These are phyloP conservation scores for Flaveria brownii DNA, from an alignment of 129 eudicot species.

Conservation along the genomic window DNA sequence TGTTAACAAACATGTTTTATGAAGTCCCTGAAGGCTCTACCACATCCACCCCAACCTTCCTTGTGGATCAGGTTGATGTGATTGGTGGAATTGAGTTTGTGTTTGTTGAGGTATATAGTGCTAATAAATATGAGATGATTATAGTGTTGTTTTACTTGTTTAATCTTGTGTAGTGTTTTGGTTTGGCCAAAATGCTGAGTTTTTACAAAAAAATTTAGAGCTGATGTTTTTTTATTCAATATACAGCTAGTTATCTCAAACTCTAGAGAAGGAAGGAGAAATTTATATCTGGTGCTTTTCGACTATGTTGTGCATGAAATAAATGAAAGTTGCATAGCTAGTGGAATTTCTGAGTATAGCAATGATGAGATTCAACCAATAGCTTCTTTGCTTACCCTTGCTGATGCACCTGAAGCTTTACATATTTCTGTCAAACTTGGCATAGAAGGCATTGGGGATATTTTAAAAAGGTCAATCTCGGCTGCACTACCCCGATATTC, in stretches of 20 bases:
- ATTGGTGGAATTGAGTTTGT: conserved; percentile 96
- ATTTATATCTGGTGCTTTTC: conserved; percentile 82
- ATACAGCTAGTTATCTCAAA: conserved; percentile 79
- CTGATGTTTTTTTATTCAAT: conserved; percentile 15
- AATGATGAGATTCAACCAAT: conserved; percentile 81
- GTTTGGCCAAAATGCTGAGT: conserved; percentile 11
- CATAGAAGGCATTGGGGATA: conserved; percentile 82
- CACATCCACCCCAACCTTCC: conserved; percentile 55
- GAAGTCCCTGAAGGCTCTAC: conserved; percentile 57
- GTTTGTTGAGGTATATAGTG: conserved; percentile 68
- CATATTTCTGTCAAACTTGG: conserved; percentile 92
- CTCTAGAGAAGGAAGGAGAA: conserved; percentile 91
- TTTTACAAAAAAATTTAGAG: not conserved
- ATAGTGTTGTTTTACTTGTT: not conserved
- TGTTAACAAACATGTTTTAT: conserved; percentile 93
- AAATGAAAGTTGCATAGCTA: conserved; percentile 59
- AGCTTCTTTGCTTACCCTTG: conserved; percentile 77
- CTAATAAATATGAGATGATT: not conserved
- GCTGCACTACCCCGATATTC: conserved; percentile 81
- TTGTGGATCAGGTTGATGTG: conserved; percentile 75
- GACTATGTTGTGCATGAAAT: conserved; percentile 88
- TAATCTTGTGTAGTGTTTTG: conserved; percentile 1
- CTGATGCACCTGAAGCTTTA: conserved; percentile 97
- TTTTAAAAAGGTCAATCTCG: conserved; percentile 73
- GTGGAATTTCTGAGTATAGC: conserved; percentile 75